Percentiles rank a stretch among this genome's conserved stretches.
These are phyloP conservation scores for Oryza officinalis DNA, from an alignment of 176 grass and related monocot genomes.

Conservation along the genomic window DNA sequence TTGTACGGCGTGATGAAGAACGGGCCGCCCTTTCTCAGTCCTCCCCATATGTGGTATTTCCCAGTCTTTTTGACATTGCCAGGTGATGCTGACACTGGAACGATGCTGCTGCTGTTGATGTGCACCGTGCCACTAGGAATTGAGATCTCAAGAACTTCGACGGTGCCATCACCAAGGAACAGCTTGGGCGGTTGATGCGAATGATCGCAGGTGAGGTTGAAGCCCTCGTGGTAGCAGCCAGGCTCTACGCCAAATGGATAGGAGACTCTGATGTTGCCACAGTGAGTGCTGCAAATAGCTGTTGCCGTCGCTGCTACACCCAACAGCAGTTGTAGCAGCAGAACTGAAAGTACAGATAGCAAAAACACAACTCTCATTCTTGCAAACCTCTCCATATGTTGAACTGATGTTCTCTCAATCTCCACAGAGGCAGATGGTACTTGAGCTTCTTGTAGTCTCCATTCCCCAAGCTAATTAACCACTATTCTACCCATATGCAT, in stretches of 20 bases:
- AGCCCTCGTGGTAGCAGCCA: constrained; percentile 45
- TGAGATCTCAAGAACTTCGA: constrained; percentile 44
- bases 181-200: constrained; percentile 37
- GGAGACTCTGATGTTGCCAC: constrained; percentile 48
- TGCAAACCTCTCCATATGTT: neutral
- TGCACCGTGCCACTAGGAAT: constrained; percentile 10
- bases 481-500: neutral
- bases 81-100: neutral
- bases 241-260: constrained; percentile 58
- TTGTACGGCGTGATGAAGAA: constrained; percentile 23
- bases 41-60: constrained; percentile 16
- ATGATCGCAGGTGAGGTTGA: constrained; percentile 54
- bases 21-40: neutral
- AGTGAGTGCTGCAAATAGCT: constrained; percentile 32
- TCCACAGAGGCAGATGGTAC: neutral
- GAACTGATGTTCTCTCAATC: neutral
- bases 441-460: neutral
- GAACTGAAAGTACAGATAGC: neutral
- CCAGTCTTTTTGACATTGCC: neutral
- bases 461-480: neutral
- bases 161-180: constrained; percentile 43
- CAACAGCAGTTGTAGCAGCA: neutral
- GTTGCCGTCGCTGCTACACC: neutral
- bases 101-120: constrained; percentile 36
- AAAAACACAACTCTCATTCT: neutral